Evolutionary conservation across 208 protist genomes (phyloP).

Genomic region (Trypanosomatidae sp.): DNA sequence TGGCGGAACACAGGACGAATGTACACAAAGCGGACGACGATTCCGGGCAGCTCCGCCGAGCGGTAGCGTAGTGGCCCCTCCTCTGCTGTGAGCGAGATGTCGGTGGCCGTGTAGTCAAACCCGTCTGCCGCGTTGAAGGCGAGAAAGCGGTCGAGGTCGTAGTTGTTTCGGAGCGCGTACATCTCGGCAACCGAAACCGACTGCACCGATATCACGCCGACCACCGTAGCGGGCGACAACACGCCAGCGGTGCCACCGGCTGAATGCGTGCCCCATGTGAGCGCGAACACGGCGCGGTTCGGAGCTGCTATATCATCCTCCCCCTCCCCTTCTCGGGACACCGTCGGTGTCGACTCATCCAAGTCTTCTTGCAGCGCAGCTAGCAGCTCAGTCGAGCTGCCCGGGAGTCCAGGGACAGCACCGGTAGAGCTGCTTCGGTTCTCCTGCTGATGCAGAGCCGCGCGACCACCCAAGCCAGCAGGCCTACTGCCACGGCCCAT

Average conservation of each 20-base stretch:
- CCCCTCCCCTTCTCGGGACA: not conserved
- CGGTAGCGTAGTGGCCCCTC: conserved; percentile 48
- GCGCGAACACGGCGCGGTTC: conserved; percentile 26
- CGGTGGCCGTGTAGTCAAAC: conserved; percentile 64
- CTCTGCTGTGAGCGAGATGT: conserved; percentile 45
- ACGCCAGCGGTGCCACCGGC: not conserved
- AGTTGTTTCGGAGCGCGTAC: conserved; percentile 87
- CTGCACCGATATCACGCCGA: conserved; percentile 66
- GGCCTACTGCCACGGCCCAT: not conserved
- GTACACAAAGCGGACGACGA: conserved; percentile 75
- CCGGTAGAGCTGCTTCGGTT: not conserved
- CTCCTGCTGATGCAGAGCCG: conserved; percentile 26
- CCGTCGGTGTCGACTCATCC: not conserved
- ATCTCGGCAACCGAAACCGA: conserved; percentile 55
- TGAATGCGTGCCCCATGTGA: conserved; percentile 19
- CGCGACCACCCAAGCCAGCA: conserved; percentile 19
- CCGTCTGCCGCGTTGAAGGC: conserved; percentile 62
- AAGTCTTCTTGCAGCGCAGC: conserved; percentile 32
- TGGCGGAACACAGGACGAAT: conserved; percentile 59
- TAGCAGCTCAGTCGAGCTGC: conserved; percentile 20
- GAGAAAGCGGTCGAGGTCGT: conserved; percentile 83
- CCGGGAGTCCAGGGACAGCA: conserved; percentile 16
- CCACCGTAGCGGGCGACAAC: conserved; percentile 18
- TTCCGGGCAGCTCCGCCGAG: conserved; percentile 40
- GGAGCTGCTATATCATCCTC: conserved; percentile 1